A percentile compares a stretch with the other conserved stretches of the same genome.
Evolutionary conservation across 2,329 filamentous ascomycete species (phyloP).

Genomic region (Fonsecaea pedrosoi): DNA sequence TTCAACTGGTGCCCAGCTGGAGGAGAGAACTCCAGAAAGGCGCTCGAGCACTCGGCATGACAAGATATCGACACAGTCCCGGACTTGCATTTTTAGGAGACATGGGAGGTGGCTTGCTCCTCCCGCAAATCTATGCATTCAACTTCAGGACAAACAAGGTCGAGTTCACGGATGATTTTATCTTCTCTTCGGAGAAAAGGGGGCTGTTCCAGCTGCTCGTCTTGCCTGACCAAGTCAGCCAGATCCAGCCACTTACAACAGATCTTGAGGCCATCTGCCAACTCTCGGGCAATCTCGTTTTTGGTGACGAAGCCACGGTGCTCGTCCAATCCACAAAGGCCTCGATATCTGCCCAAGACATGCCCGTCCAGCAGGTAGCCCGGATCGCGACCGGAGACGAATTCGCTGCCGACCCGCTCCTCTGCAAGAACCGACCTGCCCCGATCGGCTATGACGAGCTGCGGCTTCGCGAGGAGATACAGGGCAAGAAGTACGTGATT

Average conservation of each 20-base stretch:
- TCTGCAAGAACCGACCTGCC: constrained; percentile 43
- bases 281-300: constrained; percentile 19
- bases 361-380: constrained; percentile 23
- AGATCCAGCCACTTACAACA: constrained; percentile 22
- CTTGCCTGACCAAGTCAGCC: constrained; percentile 35
- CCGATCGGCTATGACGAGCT: constrained; percentile 43
- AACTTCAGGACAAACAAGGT: constrained; percentile 32
- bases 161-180: constrained; percentile 46
- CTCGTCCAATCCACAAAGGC: constrained; percentile 29
- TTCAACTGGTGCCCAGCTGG: constrained; percentile 45
- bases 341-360: neutral
- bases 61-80: constrained; percentile 42
- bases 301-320: constrained; percentile 30
- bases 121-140: constrained; percentile 47
- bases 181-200: constrained; percentile 42
- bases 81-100: constrained; percentile 47
- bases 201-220: constrained; percentile 46
- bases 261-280: constrained; percentile 23
- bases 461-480: constrained; percentile 40
- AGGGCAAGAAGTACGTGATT: constrained; percentile 42
- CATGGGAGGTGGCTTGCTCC: constrained; percentile 43
- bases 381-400: constrained; percentile 43
- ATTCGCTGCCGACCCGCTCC: constrained; percentile 40
- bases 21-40: constrained; percentile 44
- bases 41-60: constrained; percentile 43